Conservation (phyloP, 2,329 filamentous ascomycete species). For the Fusarium verticillioides region DNA sequence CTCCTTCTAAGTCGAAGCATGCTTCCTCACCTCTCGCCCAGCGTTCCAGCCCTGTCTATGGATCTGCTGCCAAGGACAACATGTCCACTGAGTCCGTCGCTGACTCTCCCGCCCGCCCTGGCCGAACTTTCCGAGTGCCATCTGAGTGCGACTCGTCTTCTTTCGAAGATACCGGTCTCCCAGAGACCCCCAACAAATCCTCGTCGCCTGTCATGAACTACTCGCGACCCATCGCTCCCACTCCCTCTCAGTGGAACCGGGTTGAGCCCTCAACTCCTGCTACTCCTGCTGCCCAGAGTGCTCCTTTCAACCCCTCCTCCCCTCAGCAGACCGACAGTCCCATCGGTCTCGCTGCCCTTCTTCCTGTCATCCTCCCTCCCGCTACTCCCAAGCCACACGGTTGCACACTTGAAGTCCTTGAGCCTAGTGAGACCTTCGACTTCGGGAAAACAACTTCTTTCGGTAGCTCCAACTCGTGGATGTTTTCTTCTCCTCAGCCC, state of each 20-base stretch:
- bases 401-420: not conserved
- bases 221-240: constrained; percentile 45
- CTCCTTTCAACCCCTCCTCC: not conserved
- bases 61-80: constrained; percentile 8
- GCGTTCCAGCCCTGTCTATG: constrained; percentile 19
- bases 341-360: constrained; percentile 37
- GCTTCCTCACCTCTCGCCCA: constrained; percentile 43
- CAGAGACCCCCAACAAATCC: constrained; percentile 15
- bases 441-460: constrained; percentile 46
- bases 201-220: constrained; percentile 35
- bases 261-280: constrained; percentile 40
- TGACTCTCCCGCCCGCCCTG: constrained; percentile 25
- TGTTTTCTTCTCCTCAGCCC: constrained; percentile 35
- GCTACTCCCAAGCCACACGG: not conserved
- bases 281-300: constrained; percentile 22
- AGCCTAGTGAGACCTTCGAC: constrained; percentile 32
- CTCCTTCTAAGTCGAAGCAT: constrained; percentile 40
- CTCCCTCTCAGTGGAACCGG: constrained; percentile 44
- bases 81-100: not conserved
- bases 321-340: constrained; percentile 20
- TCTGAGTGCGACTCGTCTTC: constrained; percentile 35
- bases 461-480: constrained; percentile 45
- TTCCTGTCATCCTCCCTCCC: constrained; percentile 26
- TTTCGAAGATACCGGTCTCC: constrained; percentile 3
- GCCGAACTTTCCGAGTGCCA: constrained; percentile 34